Evolutionary conservation across 169 alveolate species (phyloP).

Genomic region (Plasmodium fragile): DNA sequence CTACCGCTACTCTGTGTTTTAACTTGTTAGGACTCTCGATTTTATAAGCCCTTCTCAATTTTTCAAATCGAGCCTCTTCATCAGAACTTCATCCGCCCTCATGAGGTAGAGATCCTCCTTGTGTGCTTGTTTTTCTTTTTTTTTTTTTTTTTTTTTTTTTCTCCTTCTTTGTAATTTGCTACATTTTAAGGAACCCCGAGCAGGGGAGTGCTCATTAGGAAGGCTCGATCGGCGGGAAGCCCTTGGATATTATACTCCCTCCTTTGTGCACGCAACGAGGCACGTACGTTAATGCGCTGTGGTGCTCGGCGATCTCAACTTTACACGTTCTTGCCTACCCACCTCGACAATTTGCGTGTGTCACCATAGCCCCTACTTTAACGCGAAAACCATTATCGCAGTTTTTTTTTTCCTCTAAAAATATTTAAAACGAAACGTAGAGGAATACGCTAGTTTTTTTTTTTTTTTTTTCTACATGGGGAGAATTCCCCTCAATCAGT

Average conservation of each 20-base stretch:
- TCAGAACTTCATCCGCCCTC: not conserved
- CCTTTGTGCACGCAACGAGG: not conserved
- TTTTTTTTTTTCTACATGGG: not conserved
- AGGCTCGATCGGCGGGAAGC: not conserved
- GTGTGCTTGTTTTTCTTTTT: not conserved
- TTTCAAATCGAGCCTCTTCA: not conserved
- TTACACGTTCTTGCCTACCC: not conserved
- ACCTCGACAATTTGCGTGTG: not conserved
- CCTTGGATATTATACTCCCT: not conserved
- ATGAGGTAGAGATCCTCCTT: not conserved
- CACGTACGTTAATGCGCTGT: too few species aligned
- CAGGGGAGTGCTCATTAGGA: not conserved
- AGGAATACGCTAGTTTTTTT: not conserved
- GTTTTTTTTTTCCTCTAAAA: not conserved
- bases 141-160: not conserved
- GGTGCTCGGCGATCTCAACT: not conserved
- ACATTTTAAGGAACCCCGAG: not conserved
- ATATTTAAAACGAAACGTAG: not conserved
- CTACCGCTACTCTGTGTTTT: not conserved
- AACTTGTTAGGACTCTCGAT: not conserved
- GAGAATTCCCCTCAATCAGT: not conserved
- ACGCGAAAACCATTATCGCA: not conserved
- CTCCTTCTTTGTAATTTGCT: not conserved
- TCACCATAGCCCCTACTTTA: not conserved
- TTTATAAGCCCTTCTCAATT: not conserved